Evolutionary conservation across 768 basidiomycete species (phyloP).

Genomic region (Collybiopsis confluens): DNA sequence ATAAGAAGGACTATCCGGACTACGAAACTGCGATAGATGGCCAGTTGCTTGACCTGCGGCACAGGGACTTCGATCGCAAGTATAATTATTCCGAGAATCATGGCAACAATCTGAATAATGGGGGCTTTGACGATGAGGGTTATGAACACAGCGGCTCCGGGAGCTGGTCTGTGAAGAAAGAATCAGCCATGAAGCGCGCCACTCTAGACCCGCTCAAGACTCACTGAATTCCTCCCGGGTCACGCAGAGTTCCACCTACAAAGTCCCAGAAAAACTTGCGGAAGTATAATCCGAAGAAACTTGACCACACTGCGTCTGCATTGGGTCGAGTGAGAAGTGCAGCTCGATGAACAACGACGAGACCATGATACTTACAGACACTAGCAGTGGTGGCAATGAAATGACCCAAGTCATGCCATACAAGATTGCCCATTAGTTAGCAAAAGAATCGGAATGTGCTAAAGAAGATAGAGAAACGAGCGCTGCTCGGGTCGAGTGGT

Average conservation of each 20-base stretch:
- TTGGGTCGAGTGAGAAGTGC: slow-evolving; percentile 9
- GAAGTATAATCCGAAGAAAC: slow-evolving; percentile 76
- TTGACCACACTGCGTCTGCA: slow-evolving; percentile 80
- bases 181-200: not conserved
- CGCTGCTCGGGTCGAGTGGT: slow-evolving; percentile 17
- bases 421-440: slow-evolving; percentile 66
- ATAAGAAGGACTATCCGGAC: slow-evolving; percentile 60
- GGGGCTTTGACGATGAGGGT: slow-evolving; percentile 74
- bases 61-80: slow-evolving; percentile 72
- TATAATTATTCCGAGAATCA: slow-evolving; percentile 55
- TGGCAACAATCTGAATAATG: slow-evolving; percentile 63
- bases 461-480: slow-evolving; percentile 16
- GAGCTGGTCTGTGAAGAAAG: slow-evolving; percentile 46
- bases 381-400: slow-evolving; percentile 64
- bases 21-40: slow-evolving; percentile 63
- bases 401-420: slow-evolving; percentile 80
- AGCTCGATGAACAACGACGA: not conserved
- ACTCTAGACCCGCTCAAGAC: slow-evolving; percentile 22
- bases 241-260: slow-evolving; percentile 71
- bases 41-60: slow-evolving; percentile 48
- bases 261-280: slow-evolving; percentile 99
- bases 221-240: slow-evolving; percentile 77
- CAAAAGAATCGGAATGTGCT: slow-evolving; percentile 12
- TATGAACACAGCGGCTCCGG: slow-evolving; percentile 59
- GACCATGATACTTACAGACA: slow-evolving; percentile 51